A percentile compares a stretch with the other conserved stretches of the same genome.
Evolutionary conservation across 2,329 filamentous ascomycete species (phyloP).

Genomic region (Exophiala viscosa): DNA sequence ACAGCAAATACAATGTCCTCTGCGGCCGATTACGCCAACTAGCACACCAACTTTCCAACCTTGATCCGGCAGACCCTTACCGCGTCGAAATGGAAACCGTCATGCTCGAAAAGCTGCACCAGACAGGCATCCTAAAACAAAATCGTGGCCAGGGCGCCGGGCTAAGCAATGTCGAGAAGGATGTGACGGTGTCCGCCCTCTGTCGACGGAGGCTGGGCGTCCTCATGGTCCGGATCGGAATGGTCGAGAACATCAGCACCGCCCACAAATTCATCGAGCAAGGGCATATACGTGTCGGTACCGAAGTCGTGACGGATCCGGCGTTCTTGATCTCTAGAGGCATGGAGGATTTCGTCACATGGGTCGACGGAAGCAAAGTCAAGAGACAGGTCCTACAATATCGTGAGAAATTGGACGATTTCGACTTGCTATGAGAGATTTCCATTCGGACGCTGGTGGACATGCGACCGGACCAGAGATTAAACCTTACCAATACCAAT

Average conservation of each 20-base stretch:
- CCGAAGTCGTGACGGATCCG: conserved; percentile 83
- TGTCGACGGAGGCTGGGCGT: conserved; percentile 79
- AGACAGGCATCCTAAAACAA: conserved; percentile 78
- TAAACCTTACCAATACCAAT: no score
- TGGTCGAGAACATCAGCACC: conserved; percentile 86
- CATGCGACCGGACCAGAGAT: no score
- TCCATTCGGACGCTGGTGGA: no score
- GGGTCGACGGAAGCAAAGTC: conserved; percentile 94
- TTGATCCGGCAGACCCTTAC: conserved; percentile 72
- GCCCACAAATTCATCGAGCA: conserved; percentile 76
- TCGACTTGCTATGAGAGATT: conserved; percentile 68
- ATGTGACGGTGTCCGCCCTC: conserved; percentile 84
- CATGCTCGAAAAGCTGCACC: conserved; percentile 84
- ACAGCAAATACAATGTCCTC: conserved; percentile 64
- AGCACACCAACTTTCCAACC: conserved; percentile 78
- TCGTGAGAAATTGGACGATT: conserved; percentile 91
- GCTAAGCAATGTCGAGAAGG: conserved; percentile 70
- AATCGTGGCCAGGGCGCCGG: conserved; percentile 72
- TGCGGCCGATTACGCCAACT: conserved; percentile 83
- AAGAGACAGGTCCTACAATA: conserved; percentile 95
- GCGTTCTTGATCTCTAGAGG: conserved; percentile 83
- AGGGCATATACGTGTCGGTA: conserved; percentile 86
- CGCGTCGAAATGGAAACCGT: conserved; percentile 81
- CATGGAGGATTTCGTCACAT: conserved; percentile 95
- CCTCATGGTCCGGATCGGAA: conserved; percentile 82